Conservation (phyloP, 2,329 filamentous ascomycete species). For the Exophiala oligosperma region DNA sequence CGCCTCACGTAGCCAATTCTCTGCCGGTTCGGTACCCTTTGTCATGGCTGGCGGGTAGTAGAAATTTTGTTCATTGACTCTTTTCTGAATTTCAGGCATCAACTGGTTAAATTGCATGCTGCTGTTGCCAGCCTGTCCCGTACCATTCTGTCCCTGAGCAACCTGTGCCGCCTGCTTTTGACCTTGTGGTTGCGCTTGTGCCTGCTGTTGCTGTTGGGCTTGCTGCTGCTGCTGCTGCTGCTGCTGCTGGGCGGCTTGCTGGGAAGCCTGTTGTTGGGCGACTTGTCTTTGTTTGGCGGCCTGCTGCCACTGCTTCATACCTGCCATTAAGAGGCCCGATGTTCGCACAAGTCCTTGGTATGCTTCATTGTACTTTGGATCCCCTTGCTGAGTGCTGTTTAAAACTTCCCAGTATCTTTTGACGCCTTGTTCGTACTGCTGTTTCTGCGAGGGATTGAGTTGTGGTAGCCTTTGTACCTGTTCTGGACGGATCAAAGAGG, state of each 20-base stretch:
- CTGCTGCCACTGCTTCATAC: conserved; percentile 49
- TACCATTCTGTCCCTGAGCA: conserved; percentile 18
- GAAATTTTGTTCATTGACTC: conserved; percentile 46
- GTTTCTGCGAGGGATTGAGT: conserved; percentile 56
- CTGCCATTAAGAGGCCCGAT: conserved; percentile 53
- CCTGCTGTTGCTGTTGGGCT: conserved; percentile 31
- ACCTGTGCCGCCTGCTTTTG: conserved; percentile 8
- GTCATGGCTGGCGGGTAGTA: conserved; percentile 47
- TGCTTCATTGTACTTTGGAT: conserved; percentile 50
- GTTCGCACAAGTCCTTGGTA: conserved; percentile 53
- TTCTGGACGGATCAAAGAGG: conserved; percentile 52
- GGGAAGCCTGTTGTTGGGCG: conserved; percentile 18
- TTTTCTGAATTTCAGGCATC: conserved; percentile 46
- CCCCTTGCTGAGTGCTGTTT: conserved; percentile 50
- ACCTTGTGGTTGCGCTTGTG: conserved; percentile 9
- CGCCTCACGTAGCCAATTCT: conserved; percentile 49
- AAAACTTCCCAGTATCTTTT: conserved; percentile 56
- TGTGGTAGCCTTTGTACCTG: conserved; percentile 55
- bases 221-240: conserved; percentile 8
- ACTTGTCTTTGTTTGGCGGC: conserved; percentile 32
- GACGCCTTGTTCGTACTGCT: conserved; percentile 56
- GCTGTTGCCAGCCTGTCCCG: conserved; percentile 34
- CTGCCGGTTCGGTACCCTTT: conserved; percentile 40
- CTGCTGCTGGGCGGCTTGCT: conserved; percentile 16
- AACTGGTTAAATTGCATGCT: conserved; percentile 44